A percentile compares a stretch with the other conserved stretches of the same genome.
Conservation (phyloP, 768 basidiomycete species). For the Lentinula detonsa region DNA sequence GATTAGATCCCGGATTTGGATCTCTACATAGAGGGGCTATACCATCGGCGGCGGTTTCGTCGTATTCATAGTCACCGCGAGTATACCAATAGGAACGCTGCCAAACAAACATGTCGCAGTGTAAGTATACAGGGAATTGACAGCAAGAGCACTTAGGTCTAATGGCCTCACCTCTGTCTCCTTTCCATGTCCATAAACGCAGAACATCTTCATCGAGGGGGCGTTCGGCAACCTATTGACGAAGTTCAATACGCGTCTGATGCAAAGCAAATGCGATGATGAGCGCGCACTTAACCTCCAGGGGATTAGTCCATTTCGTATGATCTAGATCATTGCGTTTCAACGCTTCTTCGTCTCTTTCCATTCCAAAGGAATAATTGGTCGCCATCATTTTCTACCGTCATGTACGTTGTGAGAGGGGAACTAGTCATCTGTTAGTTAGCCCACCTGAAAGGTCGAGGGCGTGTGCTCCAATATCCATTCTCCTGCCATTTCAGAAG, state of each 20-base stretch:
- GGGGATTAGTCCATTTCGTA: constrained; percentile 89
- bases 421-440: background rate
- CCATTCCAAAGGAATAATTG: constrained; percentile 90
- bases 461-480: constrained; percentile 88
- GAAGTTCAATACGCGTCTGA: background rate
- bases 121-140: background rate
- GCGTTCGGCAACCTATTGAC: constrained; percentile 70
- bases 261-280: background rate
- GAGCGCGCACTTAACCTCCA: constrained; percentile 59
- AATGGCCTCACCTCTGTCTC: constrained; percentile 71
- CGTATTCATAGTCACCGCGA: constrained; percentile 61
- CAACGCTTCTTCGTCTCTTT: constrained; percentile 62
- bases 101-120: background rate
- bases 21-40: constrained; percentile 39
- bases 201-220: constrained; percentile 88
- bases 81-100: constrained; percentile 50
- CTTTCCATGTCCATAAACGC: constrained; percentile 93
- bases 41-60: constrained; percentile 46
- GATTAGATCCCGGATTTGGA: constrained; percentile 22
- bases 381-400: constrained; percentile 68
- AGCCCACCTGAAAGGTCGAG: constrained; percentile 62
- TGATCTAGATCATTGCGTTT: constrained; percentile 65
- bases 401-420: background rate
- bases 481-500: constrained; percentile 61
- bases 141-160: background rate